Percentiles rank a stretch among this genome's conserved stretches.
Evolutionary conservation across 192 early-diverging fungal genomes (phyloP).

Genomic region (Coemansia sp.): DNA sequence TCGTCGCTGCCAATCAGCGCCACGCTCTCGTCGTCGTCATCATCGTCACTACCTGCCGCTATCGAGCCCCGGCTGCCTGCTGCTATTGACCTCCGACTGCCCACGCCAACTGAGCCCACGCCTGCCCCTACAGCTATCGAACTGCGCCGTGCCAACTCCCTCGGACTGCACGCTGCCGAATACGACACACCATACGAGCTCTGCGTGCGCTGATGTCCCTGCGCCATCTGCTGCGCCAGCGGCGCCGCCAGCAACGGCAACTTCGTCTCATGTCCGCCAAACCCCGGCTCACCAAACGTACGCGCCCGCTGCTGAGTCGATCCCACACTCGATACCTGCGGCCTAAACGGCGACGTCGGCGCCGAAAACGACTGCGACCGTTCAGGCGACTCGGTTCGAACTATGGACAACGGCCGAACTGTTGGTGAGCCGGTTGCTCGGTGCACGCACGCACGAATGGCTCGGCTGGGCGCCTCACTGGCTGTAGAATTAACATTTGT

Average conservation of each 20-base stretch:
- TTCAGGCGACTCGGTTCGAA: constrained; percentile 9
- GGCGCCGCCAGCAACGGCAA: constrained; percentile 10
- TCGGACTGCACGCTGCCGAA: constrained; percentile 6
- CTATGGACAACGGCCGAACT: not conserved
- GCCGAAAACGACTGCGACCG: constrained; percentile 32
- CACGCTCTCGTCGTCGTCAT: constrained; percentile 18
- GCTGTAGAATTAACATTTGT: not conserved
- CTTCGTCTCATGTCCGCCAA: constrained; percentile 8
- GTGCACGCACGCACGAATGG: not conserved
- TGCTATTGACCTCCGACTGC: too few species aligned
- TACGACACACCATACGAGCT: not conserved
- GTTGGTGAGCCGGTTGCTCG: not conserved
- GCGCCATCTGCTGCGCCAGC: not conserved
- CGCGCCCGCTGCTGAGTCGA: constrained; percentile 2
- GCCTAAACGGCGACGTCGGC: constrained; percentile 34
- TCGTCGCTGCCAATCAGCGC: constrained; percentile 1
- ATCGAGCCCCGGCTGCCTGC: too few species aligned
- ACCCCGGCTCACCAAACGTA: not conserved
- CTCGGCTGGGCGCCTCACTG: not conserved
- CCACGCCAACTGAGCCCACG: not conserved
- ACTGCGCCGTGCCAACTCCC: constrained; percentile 16
- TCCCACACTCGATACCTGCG: constrained; percentile 1
- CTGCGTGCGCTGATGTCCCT: not conserved
- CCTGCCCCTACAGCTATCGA: constrained; percentile 22
- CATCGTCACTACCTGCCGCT: constrained; percentile 20